Base-by-base conservation (phyloP, 1,284 basidiomycete genomes). In the Marasmius tenuissimus region DNA sequence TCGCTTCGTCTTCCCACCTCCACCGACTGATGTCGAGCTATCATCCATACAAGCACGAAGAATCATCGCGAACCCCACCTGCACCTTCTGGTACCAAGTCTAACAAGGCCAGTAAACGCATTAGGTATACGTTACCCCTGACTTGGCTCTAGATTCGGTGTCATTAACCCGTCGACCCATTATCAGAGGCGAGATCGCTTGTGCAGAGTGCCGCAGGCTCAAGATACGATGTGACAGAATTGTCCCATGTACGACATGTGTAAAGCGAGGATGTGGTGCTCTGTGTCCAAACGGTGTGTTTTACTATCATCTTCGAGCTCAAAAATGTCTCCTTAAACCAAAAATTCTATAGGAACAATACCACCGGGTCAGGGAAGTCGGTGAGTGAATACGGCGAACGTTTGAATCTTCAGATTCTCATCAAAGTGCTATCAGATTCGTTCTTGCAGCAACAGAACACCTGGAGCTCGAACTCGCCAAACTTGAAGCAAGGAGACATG, bases 311-410 rank as follows among this genome's bases (percentile, higher is more conserved):
- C 40, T 58, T 52, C 38, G 39, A 14, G 38, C 37, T 51, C 20
- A 40, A n/a, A 37, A n/a, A 50, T 59, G 38, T 40, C 55, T n/a
- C 12, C 16, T 51, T 53, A 34, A n/a, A 47, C 42, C 14, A 53
- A 49, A 27, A 49, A 18, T 20, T 20, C 27, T 18, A 27, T 57
- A 83, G 81, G 78, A 18, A 82, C 78, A 16, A 79, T 83, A 57
- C 80, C 81, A 14, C 80, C 80, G 8, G 81, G 81, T 35, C 77
- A 82, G 62, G 79, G 81, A 16, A 79, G 78, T 63, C 75, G 81
- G 80, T 79, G 65, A 58, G 76, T 66, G 16, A 11, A 27, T 27
- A 27, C 27, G 27, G 27, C 27, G 27, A 27, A 27, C 4, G 2
- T 27, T 27, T 27, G 35, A 22, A 6, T 2, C 34, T 6, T 12